Evolutionary conservation across 345 rosid species (phyloP), one percentile per base, ranked within the genome.

Genomic region (Excoecaria cochinchinensis): DNA sequence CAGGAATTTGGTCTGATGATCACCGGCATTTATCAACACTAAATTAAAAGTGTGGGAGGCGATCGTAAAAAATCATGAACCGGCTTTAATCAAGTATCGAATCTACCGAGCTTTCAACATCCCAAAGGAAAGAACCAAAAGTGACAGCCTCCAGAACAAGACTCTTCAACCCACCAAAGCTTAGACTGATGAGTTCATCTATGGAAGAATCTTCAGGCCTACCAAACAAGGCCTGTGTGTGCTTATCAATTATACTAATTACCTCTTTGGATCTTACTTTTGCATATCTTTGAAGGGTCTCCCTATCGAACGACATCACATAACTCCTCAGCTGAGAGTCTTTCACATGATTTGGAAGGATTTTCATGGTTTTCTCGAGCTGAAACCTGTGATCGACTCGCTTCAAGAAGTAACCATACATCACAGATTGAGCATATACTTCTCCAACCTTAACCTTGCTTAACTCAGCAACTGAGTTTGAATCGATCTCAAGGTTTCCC

Each of bases 111-210:
- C 92, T 92, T 85, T 95, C 99, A 25, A 90, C 98, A 44, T 93
- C 98, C 98, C 99, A 95, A 1, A 95, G 95, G 79, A 95, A 95
- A 47, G 99, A 93, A 57, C 99, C 99, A 60, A 95, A 95, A 40
- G 97, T 90, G 36, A 95, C 95, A 6, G 98, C 99, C 83, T 95
- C 99, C 85, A 95, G 75, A 65, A 92, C 94, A n/a, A 95, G 95
- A 74, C 92, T 90, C 89, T 87, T 88, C 90, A 95, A 80, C 58
- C 95, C 92, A 67, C 87, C 91, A 42, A 93, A 93, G 87, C 97
- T 95, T 73, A 93, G 90, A 83, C 84, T 88, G 74, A 95, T 85
- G 25, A 75, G 87, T 25, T 92, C 94, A 59, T 90, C 94, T 50
- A 85, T 84, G 0, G 97, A 90, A 77, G 97, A 80, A 87, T 93